These are phyloP conservation scores for Chaetoceros muelleri DNA, from an alignment of 108 stramenopile genomes.

Conservation along the genomic window DNA sequence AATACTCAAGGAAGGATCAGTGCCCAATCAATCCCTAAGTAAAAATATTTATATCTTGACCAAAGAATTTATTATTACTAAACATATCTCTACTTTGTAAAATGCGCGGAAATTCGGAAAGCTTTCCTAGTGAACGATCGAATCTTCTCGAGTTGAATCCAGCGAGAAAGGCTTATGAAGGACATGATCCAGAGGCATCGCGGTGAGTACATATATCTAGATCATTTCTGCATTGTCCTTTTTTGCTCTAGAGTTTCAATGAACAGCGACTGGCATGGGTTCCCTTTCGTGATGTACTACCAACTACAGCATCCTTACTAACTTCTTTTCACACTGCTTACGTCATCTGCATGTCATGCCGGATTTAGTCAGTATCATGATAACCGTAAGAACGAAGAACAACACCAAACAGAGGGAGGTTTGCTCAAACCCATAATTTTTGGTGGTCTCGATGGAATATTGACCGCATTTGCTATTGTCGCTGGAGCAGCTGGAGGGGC, in stretches of 20 bases:
- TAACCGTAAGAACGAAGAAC: conserved; percentile 30
- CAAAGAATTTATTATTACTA: too few relatives aligned
- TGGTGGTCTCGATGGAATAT: conserved; percentile 96
- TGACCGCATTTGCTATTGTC: conserved; percentile 96
- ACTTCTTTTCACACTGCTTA: neutral
- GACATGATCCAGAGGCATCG: conserved; percentile 43
- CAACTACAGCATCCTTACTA: neutral
- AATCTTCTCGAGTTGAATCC: neutral
- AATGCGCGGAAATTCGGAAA: too few relatives aligned
- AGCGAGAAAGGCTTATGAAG: conserved; percentile 61
- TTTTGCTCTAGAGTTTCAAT: neutral
- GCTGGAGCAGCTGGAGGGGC: conserved; percentile 93
- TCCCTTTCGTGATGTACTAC: conserved; percentile 1
- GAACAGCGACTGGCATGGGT: neutral
- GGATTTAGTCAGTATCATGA: conserved; percentile 51
- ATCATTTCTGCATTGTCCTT: neutral
- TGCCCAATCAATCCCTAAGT: too few relatives aligned
- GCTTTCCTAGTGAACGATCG: conserved; percentile 4
- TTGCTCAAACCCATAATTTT: conserved; percentile 86
- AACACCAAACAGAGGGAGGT: conserved; percentile 73
- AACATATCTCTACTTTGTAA: too few relatives aligned
- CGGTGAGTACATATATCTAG: conserved; percentile 16
- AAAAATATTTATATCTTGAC: too few relatives aligned
- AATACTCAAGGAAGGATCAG: too few relatives aligned
- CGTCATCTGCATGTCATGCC: neutral